Evolutionary conservation across 1,139 yeast genomes (phyloP).

Genomic region (Keqinozyma sinolaborantium): DNA sequence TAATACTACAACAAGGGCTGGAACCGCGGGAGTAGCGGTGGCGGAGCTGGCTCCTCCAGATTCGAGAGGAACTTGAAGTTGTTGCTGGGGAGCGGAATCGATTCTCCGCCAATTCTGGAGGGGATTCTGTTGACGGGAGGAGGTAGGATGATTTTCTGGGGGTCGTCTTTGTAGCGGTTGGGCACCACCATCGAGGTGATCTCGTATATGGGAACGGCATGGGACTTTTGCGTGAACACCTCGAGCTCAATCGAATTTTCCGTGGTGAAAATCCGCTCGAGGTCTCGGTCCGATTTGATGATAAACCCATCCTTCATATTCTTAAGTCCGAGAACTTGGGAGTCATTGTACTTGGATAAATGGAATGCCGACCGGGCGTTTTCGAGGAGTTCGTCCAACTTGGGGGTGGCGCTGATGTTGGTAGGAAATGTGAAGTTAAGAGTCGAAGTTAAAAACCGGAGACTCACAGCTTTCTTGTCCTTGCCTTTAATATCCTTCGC

Average conservation of each 20-base stretch:
- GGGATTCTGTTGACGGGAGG: constrained; percentile 22
- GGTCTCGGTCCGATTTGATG: constrained; percentile 29
- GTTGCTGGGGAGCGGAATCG: constrained; percentile 6
- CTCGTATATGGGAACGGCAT: constrained; percentile 34
- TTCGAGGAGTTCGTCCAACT: constrained; percentile 63
- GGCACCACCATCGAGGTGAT: constrained; percentile 30
- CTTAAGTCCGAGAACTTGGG: constrained; percentile 17
- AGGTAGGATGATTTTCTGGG: constrained; percentile 26
- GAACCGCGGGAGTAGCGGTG: constrained; percentile 31
- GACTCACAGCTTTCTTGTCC: constrained; percentile 21
- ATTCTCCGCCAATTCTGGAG: constrained; percentile 6
- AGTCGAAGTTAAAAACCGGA: constrained; percentile 39
- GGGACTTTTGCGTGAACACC: constrained; percentile 28
- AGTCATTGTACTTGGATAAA: constrained; percentile 21
- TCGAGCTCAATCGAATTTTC: constrained; percentile 32
- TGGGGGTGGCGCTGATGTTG: constrained; percentile 61
- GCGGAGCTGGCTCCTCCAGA: constrained; percentile 22
- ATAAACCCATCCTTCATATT: constrained; percentile 19
- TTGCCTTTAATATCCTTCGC: background rate
- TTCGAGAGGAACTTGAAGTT: constrained; percentile 22
- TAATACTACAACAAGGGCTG: constrained; percentile 29
- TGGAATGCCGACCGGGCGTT: constrained; percentile 70
- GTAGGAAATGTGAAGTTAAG: constrained; percentile 62
- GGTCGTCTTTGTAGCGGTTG: constrained; percentile 13
- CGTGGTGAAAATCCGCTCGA: constrained; percentile 31